Percentiles rank a stretch among this genome's conserved stretches.
These are phyloP conservation scores for Vaccinium darrowii DNA, from an alignment of 148 eudicot genomes.

Conservation along the genomic window DNA sequence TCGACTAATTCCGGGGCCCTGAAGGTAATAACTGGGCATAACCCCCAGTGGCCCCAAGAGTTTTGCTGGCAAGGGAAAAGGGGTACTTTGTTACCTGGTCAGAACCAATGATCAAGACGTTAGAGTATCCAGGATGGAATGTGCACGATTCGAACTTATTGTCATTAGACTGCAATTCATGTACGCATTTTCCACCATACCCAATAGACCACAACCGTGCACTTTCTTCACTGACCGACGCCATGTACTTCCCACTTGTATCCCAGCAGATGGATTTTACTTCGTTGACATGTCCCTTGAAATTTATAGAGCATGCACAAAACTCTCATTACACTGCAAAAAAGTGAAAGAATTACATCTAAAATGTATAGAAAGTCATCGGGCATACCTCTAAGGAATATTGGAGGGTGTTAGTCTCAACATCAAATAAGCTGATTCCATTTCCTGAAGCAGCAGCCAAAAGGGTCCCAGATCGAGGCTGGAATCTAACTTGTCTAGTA, in stretches of 20 bases:
- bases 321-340: neutral
- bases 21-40: too few relatives aligned
- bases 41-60: too few relatives aligned
- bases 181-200: conserved; percentile 34
- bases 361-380: neutral
- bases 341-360: neutral
- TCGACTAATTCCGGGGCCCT: too few relatives aligned
- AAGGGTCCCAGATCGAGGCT: conserved; percentile 9
- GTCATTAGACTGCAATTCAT: conserved; percentile 35
- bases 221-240: conserved; percentile 43
- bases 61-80: neutral
- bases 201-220: conserved; percentile 41
- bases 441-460: conserved; percentile 17
- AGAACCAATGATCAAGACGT: conserved; percentile 38
- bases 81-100: conserved; percentile 34
- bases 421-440: conserved; percentile 1
- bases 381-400: neutral
- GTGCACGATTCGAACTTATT: conserved; percentile 39
- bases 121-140: conserved; percentile 43
- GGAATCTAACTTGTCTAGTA: conserved; percentile 12
- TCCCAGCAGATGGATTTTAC: conserved; percentile 53
- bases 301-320: neutral
- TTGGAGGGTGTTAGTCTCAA: neutral
- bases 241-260: conserved; percentile 42
- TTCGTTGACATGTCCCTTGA: conserved; percentile 43